phyloP scores from a whole-genome alignment of 2,329 filamentous ascomycete species.

The Arachnopeziza araneosa region DNA sequence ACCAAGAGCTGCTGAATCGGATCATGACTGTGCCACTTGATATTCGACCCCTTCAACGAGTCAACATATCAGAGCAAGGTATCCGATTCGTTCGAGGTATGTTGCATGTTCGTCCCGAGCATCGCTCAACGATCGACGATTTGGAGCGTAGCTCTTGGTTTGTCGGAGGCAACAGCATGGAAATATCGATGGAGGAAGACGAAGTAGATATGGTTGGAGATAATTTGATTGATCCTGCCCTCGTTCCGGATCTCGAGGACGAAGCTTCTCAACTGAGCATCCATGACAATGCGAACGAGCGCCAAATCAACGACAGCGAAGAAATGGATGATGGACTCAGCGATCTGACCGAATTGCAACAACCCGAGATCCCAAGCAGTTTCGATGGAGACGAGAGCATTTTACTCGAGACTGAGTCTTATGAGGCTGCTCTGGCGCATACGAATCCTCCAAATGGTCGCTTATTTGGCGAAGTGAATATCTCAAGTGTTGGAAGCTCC shows the following conservation, averaged over 20 bases:
- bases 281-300: conserved; percentile 4
- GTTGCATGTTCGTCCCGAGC: conserved; percentile 72
- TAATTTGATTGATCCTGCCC: conserved; percentile 12
- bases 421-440: conserved; percentile 10
- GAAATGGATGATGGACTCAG: conserved; percentile 15
- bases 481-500: conserved; percentile 27
- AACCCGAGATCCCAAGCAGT: conserved; percentile 26
- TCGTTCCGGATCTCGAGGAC: conserved; percentile 15
- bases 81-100: conserved; percentile 74
- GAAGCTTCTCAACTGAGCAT: conserved; percentile 29
- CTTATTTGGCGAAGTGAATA: conserved; percentile 30
- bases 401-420: conserved; percentile 15
- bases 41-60: conserved; percentile 52
- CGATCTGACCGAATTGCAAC: conserved; percentile 21
- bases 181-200: conserved; percentile 22
- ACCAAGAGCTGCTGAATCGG: conserved; percentile 72
- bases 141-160: conserved; percentile 75
- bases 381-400: conserved; percentile 20
- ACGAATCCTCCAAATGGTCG: conserved; percentile 15
- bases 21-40: conserved; percentile 79
- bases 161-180: conserved; percentile 15
- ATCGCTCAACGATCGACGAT: conserved; percentile 66
- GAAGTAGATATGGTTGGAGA: conserved; percentile 21
- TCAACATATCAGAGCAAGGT: conserved; percentile 57
- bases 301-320: conserved; percentile 15